Evolutionary conservation across 83 land plant genomes (phyloP).

Genomic region (Diphasiastrum complanatum): DNA sequence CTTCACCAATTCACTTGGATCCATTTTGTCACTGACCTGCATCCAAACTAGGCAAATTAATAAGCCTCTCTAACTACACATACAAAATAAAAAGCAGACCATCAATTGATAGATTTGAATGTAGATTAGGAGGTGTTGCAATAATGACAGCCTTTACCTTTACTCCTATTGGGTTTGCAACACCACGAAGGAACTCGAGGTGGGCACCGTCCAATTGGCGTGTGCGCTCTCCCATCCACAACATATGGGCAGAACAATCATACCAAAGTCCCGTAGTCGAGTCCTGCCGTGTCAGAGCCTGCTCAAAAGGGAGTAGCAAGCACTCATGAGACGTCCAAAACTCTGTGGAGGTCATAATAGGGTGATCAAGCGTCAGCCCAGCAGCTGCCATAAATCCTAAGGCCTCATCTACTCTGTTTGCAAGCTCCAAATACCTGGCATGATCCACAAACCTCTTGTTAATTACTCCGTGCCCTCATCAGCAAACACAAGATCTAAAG

Average conservation of each 20-base stretch:
- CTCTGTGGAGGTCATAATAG: conserved; percentile 12
- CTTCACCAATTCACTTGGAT: not conserved
- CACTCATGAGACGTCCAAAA: conserved; percentile 17
- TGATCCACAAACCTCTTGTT: not conserved
- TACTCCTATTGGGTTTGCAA: conserved; percentile 11
- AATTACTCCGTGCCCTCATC: not conserved
- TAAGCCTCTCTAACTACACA: too few relatives aligned
- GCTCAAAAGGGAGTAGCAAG: conserved; percentile 9
- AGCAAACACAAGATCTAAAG: not conserved
- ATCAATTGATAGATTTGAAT: not conserved
- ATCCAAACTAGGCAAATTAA: too few relatives aligned
- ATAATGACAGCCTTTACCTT: conserved; percentile 5
- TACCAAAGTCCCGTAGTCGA: conserved; percentile 14
- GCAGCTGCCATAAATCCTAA: conserved; percentile 9
- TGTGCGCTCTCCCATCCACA: too few relatives aligned
- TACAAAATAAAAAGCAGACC: not conserved
- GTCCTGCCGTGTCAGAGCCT: conserved; percentile 4
- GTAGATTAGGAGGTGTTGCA: not conserved
- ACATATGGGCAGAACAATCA: conserved; percentile 12
- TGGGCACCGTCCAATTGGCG: conserved; percentile 13
- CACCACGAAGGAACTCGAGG: conserved; percentile 9
- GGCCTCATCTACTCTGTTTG: conserved; percentile 10
- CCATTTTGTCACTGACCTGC: conserved; percentile 4
- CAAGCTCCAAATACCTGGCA: conserved; percentile 7
- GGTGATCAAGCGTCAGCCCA: conserved; percentile 11